Evolutionary conservation across 2,329 filamentous ascomycete species (phyloP).

Genomic region (Thelonectria blattea): DNA sequence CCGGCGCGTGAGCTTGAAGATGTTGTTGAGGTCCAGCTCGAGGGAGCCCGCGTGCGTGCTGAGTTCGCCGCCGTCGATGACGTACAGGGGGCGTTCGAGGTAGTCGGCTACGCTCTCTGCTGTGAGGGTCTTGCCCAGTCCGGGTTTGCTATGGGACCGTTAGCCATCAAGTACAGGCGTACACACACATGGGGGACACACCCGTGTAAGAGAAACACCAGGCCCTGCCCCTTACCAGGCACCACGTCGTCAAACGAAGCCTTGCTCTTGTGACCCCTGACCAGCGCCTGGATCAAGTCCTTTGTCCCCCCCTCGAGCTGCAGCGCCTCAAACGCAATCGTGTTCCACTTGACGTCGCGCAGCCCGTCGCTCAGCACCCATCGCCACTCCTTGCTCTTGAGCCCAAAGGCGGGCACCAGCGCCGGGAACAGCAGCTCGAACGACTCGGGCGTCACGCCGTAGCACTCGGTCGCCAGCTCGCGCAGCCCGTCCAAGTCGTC

Average conservation of each 20-base stretch:
- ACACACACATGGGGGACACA: not conserved
- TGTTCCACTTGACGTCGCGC: constrained; percentile 6
- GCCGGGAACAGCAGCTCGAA: constrained; percentile 8
- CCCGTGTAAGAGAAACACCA: constrained; percentile 13
- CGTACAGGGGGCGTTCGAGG: constrained; percentile 7
- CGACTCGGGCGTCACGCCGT: not conserved
- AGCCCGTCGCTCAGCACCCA: constrained; percentile 13
- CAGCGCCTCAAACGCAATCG: constrained; percentile 5
- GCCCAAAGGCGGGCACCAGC: constrained; percentile 5
- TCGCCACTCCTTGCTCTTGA: constrained; percentile 5
- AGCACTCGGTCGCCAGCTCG: not conserved
- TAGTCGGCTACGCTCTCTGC: constrained; percentile 12
- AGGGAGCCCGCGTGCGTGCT: constrained; percentile 3
- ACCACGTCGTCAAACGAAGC: constrained; percentile 14
- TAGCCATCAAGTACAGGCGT: not conserved
- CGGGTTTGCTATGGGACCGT: constrained; percentile 2
- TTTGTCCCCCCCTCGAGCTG: constrained; percentile 11
- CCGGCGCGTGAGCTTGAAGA: not conserved
- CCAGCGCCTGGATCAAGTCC: constrained; percentile 7
- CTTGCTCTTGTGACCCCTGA: constrained; percentile 9
- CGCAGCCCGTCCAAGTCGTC: not conserved
- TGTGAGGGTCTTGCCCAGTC: constrained; percentile 10
- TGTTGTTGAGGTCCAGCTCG: constrained; percentile 2
- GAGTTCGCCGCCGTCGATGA: constrained; percentile 6
- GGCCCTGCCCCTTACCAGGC: constrained; percentile 10